A percentile compares a stretch with the other conserved stretches of the same genome.
Conservation (phyloP, 345 rosid genomes). For the Geranium brycei region DNA sequence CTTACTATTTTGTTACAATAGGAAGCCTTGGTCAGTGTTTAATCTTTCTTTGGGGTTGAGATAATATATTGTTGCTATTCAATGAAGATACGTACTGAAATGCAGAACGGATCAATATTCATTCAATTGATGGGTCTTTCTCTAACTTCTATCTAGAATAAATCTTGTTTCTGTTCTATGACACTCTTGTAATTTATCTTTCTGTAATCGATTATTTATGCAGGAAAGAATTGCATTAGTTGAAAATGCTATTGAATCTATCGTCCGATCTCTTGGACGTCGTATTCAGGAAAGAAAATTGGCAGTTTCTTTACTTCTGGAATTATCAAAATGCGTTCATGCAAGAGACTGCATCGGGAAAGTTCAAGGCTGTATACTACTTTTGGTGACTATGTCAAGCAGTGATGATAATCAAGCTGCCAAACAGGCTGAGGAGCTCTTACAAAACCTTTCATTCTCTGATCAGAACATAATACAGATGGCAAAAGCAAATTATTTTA, state of each 20-base stretch:
- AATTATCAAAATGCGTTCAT: constrained; percentile 27
- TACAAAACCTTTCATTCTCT: constrained; percentile 46
- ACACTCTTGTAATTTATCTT: background rate
- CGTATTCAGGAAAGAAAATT: constrained; percentile 41
- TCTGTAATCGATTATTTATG: constrained; percentile 2
- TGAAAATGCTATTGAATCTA: constrained; percentile 31
- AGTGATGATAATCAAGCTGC: constrained; percentile 43
- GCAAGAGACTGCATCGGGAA: constrained; percentile 37
- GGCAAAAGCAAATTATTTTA: constrained; percentile 64
- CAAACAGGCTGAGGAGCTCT: constrained; percentile 32
- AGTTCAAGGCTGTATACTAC: constrained; percentile 51
- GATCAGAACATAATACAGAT: constrained; percentile 45
- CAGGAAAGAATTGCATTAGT: constrained; percentile 45
- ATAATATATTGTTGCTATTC: background rate
- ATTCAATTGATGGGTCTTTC: background rate
- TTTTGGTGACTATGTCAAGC: constrained; percentile 49
- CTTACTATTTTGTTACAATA: too few species aligned
- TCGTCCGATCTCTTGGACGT: constrained; percentile 53
- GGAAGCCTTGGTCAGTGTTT: too few species aligned
- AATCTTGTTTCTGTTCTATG: background rate
- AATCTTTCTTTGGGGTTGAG: background rate
- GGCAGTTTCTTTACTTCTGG: constrained; percentile 43
- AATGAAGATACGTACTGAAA: background rate
- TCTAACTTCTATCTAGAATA: background rate
- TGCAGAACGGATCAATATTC: background rate